phyloP scores from a whole-genome alignment of 2,329 filamentous ascomycete genomes.

The Botryotinia narcissicola region DNA sequence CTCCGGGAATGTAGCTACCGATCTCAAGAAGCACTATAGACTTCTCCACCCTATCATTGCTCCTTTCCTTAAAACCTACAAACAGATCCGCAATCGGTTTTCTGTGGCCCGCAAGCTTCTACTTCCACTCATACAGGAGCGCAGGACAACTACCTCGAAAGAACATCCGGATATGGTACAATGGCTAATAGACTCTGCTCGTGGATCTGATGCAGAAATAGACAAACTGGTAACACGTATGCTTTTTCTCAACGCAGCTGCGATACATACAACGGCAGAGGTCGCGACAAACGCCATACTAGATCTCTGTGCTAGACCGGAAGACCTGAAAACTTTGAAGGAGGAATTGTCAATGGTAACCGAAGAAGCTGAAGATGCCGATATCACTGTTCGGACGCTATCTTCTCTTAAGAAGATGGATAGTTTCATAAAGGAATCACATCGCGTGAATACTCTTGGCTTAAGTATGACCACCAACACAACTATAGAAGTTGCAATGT shows the following conservation, averaged over 20 bases:
- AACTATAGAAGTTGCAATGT: neutral
- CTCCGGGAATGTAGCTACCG: neutral
- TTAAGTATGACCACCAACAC: neutral
- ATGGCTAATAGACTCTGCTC: slow-evolving; percentile 17
- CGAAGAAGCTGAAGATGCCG: neutral
- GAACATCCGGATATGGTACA: slow-evolving; percentile 18
- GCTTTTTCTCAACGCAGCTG: slow-evolving; percentile 37
- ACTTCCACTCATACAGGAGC: slow-evolving; percentile 5
- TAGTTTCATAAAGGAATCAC: neutral
- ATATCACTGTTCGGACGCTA: neutral
- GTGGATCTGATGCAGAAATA: neutral
- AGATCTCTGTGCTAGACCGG: slow-evolving; percentile 49
- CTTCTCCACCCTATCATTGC: slow-evolving; percentile 1
- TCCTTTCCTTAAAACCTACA: slow-evolving; percentile 6
- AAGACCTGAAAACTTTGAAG: slow-evolving; percentile 40
- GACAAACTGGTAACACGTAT: slow-evolving; percentile 9
- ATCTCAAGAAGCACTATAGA: slow-evolving; percentile 10
- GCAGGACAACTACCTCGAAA: neutral
- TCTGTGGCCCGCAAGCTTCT: neutral
- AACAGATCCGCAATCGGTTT: slow-evolving; percentile 12
- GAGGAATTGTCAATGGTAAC: slow-evolving; percentile 30
- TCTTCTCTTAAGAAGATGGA: neutral
- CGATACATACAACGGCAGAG: slow-evolving; percentile 52
- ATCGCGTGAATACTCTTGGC: neutral
- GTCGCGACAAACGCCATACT: slow-evolving; percentile 51